phyloP scores from a whole-genome alignment of 352 stramenopile species.

The Paralagenidium karlingii region DNA sequence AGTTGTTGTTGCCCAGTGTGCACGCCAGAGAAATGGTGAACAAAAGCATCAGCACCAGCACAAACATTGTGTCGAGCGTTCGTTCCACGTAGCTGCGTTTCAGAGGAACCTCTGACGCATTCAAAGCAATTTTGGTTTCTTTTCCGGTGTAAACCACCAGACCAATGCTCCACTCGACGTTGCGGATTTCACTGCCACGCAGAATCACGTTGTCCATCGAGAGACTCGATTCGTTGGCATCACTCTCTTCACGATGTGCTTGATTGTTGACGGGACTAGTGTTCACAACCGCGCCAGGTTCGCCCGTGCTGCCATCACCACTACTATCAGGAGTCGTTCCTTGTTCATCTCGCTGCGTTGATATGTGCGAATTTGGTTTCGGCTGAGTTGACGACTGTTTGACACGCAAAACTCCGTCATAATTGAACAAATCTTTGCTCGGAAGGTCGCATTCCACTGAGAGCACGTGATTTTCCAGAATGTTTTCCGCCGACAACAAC shows the following conservation, averaged over 20 bases:
- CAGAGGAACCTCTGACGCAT: constrained; percentile 62
- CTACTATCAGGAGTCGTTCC: not conserved
- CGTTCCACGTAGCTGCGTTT: constrained; percentile 83
- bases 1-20: constrained; percentile 77
- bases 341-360: constrained; percentile 12
- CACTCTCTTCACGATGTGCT: constrained; percentile 7
- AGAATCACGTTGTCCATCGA: constrained; percentile 83
- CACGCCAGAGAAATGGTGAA: constrained; percentile 77
- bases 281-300: not conserved
- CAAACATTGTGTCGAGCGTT: constrained; percentile 81
- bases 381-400: too few species aligned
- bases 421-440: constrained; percentile 83
- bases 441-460: constrained; percentile 65
- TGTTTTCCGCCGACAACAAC: constrained; percentile 55
- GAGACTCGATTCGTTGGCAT: constrained; percentile 27
- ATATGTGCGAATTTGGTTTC: too few species aligned
- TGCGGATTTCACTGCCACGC: constrained; percentile 74
- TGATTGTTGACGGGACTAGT: not conserved
- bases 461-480: constrained; percentile 53
- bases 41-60: constrained; percentile 74
- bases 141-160: constrained; percentile 77
- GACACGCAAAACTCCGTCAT: constrained; percentile 53
- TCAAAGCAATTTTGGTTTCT: constrained; percentile 80
- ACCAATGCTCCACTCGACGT: constrained; percentile 74
- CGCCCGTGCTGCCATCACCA: not conserved